Percentiles rank a stretch among this genome's conserved stretches.
Evolutionary conservation across 192 early-diverging fungal species (phyloP).

Genomic region (Irineochytrium annulatum): DNA sequence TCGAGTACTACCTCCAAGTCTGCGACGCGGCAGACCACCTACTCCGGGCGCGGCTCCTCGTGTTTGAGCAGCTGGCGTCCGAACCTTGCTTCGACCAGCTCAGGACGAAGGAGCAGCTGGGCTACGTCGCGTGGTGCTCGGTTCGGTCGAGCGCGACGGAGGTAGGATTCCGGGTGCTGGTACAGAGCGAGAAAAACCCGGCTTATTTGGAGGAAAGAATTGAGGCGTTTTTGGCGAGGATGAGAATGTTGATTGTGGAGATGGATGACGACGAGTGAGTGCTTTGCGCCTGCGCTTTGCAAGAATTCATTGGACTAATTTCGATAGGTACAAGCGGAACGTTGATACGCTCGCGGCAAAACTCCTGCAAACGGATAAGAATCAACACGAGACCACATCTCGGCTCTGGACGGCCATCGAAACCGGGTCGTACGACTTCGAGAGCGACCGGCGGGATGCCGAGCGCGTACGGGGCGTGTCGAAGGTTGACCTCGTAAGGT

Average conservation of each 20-base stretch:
- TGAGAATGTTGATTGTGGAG: slow-evolving; percentile 44
- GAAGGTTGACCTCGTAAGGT: slow-evolving; percentile 49
- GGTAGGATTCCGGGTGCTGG: slow-evolving; percentile 73
- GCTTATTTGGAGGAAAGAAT: slow-evolving; percentile 77
- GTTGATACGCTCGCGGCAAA: slow-evolving; percentile 58
- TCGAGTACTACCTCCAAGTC: slow-evolving; percentile 81
- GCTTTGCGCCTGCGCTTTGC: not conserved
- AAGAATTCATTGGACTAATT: slow-evolving; percentile 48
- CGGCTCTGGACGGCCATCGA: slow-evolving; percentile 65
- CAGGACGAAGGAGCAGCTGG: slow-evolving; percentile 78
- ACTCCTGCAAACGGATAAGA: slow-evolving; percentile 69
- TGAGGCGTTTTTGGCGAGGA: slow-evolving; percentile 64
- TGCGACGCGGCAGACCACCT: slow-evolving; percentile 62
- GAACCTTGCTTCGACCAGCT: slow-evolving; percentile 93
- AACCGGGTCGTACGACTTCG: slow-evolving; percentile 74
- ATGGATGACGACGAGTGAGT: slow-evolving; percentile 17
- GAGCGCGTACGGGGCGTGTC: slow-evolving; percentile 44
- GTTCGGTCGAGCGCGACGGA: slow-evolving; percentile 67
- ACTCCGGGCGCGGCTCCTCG: slow-evolving; percentile 64
- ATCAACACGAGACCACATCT: slow-evolving; percentile 62
- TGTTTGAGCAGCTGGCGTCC: slow-evolving; percentile 74
- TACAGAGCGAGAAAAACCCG: slow-evolving; percentile 84
- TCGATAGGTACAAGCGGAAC: slow-evolving; percentile 53
- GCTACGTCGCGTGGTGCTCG: slow-evolving; percentile 71
- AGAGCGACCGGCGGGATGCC: slow-evolving; percentile 58